Evolutionary conservation across 1,284 basidiomycete species (phyloP).

Genomic region (Apiotrichum montevideense): DNA sequence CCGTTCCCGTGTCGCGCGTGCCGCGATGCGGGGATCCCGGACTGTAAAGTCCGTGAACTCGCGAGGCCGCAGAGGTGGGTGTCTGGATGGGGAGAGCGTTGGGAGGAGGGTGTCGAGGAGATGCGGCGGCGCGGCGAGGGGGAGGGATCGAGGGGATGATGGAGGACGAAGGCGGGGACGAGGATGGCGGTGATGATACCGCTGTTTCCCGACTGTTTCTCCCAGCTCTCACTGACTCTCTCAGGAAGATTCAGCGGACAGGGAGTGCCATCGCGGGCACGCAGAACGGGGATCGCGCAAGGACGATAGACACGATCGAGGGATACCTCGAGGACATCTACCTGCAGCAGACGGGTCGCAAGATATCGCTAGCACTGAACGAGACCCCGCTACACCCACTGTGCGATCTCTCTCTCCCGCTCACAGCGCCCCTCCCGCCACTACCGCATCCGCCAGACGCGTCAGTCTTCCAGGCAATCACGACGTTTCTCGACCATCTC

Average conservation of each 20-base stretch:
- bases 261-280: constrained; percentile 6
- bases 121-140: too few species aligned
- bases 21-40: constrained; percentile 11
- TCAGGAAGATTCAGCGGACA: not conserved
- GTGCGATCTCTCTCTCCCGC: constrained; percentile 1
- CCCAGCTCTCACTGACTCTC: too few species aligned
- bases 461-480: constrained; percentile 5
- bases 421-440: constrained; percentile 3
- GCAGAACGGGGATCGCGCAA: constrained; percentile 7
- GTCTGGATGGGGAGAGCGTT: too few species aligned
- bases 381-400: constrained; percentile 10
- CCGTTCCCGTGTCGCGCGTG: constrained; percentile 13
- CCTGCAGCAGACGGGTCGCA: constrained; percentile 1
- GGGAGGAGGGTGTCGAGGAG: too few species aligned
- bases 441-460: constrained; percentile 6
- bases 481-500: constrained; percentile 6
- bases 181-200: too few species aligned
- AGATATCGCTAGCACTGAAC: constrained; percentile 10
- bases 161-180: too few species aligned
- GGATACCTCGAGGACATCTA: constrained; percentile 10
- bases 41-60: constrained; percentile 11
- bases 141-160: too few species aligned
- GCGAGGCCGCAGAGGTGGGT: constrained; percentile 9
- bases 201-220: too few species aligned
- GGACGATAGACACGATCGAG: constrained; percentile 1